Base-by-base conservation (phyloP, 495 filamentous ascomycete species). In the Podospora pseudopauciseta region DNA sequence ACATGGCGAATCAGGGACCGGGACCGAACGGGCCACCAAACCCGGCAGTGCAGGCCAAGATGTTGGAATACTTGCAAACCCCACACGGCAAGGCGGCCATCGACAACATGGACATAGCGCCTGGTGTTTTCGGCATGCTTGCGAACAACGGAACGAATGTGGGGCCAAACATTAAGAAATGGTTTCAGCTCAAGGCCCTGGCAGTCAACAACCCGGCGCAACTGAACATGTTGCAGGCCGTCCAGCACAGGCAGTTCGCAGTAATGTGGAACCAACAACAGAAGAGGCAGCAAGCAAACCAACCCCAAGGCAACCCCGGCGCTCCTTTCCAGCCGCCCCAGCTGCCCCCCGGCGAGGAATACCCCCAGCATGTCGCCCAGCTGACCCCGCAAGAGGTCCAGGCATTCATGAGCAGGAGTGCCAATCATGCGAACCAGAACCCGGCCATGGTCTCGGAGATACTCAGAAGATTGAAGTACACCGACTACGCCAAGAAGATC, bases 111-210 rank as follows among this genome's bases (percentile, higher is more conserved):
- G 76, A 80, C 16, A 60, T 83, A 0, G 76, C 79, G 1, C 60
- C 60, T 0, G 64, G 44, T 4, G 54, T 82, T 2, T 11, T 83
- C 0, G 60, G 67, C 1, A 68, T 77, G 11, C 27, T 80, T 7
- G 65, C 61, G 13, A 9, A 3, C 16, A 26, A 27, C 23, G 61
- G 28, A 20, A 34, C 18, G n/a, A 63, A 4, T 5, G 26, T 89
- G 0, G 89, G 91, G 2, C 84, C 83, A 18, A 77, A 88, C 2
- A 77, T 90, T 19, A 90, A 87, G 73, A 89, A 87, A 65, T 96
- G 92, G 92, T 84, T 82, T 30, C 86, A 90, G 62, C 79, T 96
- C 0, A 93, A 92, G 75, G 85, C 82, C 78, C 86, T 1, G 62
- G 68, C 1, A 73, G 81, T 59, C 89, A 88, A 70, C 80, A 82